Conservation (phyloP, 495 filamentous ascomycete species). For the Penicillium canariense region DNA sequence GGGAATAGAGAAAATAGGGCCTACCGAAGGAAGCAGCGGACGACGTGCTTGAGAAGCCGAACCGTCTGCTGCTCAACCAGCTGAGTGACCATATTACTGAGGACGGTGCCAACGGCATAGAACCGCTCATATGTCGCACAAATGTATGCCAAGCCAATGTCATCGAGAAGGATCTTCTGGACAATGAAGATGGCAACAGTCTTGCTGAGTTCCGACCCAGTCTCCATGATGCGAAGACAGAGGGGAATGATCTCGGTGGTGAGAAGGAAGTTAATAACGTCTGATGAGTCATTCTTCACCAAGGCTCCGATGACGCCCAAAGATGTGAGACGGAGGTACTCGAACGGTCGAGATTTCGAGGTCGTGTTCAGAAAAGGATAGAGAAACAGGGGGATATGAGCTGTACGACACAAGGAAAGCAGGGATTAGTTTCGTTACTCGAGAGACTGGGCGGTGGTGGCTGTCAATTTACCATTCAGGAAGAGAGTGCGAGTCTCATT, state of each 20-base stretch:
- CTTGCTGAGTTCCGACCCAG: conserved; percentile 96
- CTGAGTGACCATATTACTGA: conserved; percentile 98
- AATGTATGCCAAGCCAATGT: conserved; percentile 96
- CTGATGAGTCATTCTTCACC: conserved; percentile 97
- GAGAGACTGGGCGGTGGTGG: not conserved
- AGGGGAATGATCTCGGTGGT: conserved; percentile 99
- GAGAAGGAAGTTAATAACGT: conserved; percentile 98
- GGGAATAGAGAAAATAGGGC: conserved; percentile 21
- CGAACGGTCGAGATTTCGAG: conserved; percentile 95
- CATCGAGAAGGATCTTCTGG: conserved; percentile 98
- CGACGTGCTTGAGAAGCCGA: conserved; percentile 93
- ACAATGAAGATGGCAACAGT: conserved; percentile 99
- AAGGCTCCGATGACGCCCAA: conserved; percentile 97
- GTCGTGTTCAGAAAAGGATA: conserved; percentile 99
- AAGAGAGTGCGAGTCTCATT: conserved; percentile 94
- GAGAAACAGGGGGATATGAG: conserved; percentile 97
- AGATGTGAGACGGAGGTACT: conserved; percentile 95
- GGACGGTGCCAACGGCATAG: conserved; percentile 94
- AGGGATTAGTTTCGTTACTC: conserved; percentile 6
- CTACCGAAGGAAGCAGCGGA: conserved; percentile 92
- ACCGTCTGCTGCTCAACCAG: conserved; percentile 98
- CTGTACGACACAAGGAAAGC: conserved; percentile 40
- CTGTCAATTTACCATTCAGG: conserved; percentile 66
- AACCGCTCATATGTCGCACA: conserved; percentile 99
- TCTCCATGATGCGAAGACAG: conserved; percentile 99